These are phyloP conservation scores for Symbiotaphrina buchneri DNA, from an alignment of 495 filamentous ascomycete species.

Conservation along the genomic window DNA sequence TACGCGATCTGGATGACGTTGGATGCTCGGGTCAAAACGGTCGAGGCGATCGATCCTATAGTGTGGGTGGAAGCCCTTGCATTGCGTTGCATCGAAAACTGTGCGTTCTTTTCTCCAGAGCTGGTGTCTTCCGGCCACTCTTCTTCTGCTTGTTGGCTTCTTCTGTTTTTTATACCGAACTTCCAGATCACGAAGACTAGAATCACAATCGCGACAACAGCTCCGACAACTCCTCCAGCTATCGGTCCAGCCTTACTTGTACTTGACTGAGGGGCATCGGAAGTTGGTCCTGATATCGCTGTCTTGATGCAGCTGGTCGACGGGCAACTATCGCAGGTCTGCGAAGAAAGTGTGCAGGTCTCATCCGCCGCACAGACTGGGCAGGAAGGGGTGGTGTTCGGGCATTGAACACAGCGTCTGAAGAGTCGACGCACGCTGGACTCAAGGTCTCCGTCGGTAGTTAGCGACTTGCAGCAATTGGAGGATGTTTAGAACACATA, in stretches of 20 bases:
- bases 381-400: constrained; percentile 20
- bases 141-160: constrained; percentile 30
- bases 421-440: constrained; percentile 15
- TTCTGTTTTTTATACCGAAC: constrained; percentile 63
- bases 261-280: constrained; percentile 7
- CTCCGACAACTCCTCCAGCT: constrained; percentile 65
- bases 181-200: constrained; percentile 66
- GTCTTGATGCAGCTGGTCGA: constrained; percentile 32
- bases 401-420: constrained; percentile 23
- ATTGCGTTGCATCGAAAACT: constrained; percentile 36
- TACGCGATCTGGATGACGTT: constrained; percentile 99
- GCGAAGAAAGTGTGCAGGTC: constrained; percentile 30
- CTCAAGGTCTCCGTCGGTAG: neutral
- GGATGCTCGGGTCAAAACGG: constrained; percentile 82
- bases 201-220: constrained; percentile 40
- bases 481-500: too few relatives aligned
- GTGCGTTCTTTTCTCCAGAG: constrained; percentile 16
- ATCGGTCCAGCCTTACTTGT: constrained; percentile 41
- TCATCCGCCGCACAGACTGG: constrained; percentile 22
- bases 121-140: neutral
- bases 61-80: constrained; percentile 67
- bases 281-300: constrained; percentile 6
- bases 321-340: constrained; percentile 32
- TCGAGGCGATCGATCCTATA: constrained; percentile 78
- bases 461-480: too few relatives aligned